Conservation (phyloP, 257 asterid genomes). For the Orobanche coerulescens region DNA sequence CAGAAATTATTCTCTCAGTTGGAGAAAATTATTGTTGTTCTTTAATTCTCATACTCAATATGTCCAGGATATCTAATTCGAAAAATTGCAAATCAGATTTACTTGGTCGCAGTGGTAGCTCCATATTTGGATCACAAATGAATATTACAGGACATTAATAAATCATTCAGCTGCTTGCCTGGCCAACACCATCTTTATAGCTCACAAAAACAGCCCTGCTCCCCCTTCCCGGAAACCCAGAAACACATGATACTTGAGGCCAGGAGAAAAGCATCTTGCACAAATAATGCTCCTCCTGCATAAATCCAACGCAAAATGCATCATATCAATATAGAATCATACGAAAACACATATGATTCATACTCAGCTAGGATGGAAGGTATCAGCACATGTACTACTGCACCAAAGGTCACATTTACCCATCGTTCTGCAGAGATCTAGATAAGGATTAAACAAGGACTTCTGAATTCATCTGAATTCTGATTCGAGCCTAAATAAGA, state of each 20-base stretch:
- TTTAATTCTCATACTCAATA: background rate
- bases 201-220: conserved; percentile 61
- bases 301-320: conserved; percentile 15
- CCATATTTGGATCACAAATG: no score
- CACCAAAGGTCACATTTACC: background rate
- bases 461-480: background rate
- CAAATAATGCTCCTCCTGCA: conserved; percentile 82
- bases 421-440: conserved; percentile 2
- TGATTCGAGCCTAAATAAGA: background rate
- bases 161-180: conserved; percentile 43
- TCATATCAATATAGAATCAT: background rate
- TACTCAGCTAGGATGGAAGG: conserved; percentile 10
- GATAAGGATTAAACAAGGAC: background rate
- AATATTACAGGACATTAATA: background rate
- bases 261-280: conserved; percentile 67
- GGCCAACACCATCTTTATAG: conserved; percentile 57
- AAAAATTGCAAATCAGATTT: background rate
- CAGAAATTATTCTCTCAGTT: background rate
- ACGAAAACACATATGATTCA: background rate
- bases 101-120: background rate
- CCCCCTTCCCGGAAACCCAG: conserved; percentile 75
- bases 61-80: background rate
- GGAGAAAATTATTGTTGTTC: background rate
- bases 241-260: conserved; percentile 77
- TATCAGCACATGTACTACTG: conserved; percentile 10